Evolutionary conservation across 495 filamentous ascomycete genomes (phyloP).

Genomic region (Penicillium turbatum): DNA sequence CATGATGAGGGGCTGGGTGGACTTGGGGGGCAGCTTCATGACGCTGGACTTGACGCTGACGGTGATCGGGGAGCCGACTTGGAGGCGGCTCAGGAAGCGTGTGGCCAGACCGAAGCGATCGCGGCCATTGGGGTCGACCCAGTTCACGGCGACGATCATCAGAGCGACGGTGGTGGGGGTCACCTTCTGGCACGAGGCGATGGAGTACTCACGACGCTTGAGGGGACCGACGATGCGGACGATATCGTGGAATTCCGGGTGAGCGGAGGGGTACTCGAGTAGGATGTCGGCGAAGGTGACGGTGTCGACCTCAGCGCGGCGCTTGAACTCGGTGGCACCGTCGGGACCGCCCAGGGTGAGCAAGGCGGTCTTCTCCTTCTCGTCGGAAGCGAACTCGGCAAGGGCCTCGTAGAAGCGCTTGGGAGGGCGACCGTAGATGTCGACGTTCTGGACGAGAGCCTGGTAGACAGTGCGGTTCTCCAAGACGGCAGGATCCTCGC

Average conservation of each 20-base stretch:
- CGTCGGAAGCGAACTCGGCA: slow-evolving; percentile 78
- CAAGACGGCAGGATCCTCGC: slow-evolving; percentile 68
- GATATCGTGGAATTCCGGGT: slow-evolving; percentile 85
- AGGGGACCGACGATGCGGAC: slow-evolving; percentile 82
- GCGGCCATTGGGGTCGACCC: slow-evolving; percentile 83
- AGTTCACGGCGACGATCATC: slow-evolving; percentile 96
- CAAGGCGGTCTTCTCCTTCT: slow-evolving; percentile 75
- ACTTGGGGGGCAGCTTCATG: slow-evolving; percentile 87
- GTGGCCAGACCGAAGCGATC: slow-evolving; percentile 92
- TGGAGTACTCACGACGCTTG: slow-evolving; percentile 96
- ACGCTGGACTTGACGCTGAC: slow-evolving; percentile 95
- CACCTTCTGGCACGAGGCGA: slow-evolving; percentile 91
- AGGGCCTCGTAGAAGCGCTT: slow-evolving; percentile 96
- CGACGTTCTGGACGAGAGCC: slow-evolving; percentile 85
- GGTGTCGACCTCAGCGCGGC: slow-evolving; percentile 87
- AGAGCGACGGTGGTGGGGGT: slow-evolving; percentile 82
- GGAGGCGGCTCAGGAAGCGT: slow-evolving; percentile 72
- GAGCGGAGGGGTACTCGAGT: slow-evolving; percentile 81
- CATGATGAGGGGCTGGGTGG: slow-evolving; percentile 94
- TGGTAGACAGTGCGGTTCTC: slow-evolving; percentile 95
- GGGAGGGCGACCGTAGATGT: slow-evolving; percentile 93
- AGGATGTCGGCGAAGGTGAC: slow-evolving; percentile 89
- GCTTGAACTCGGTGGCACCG: slow-evolving; percentile 91
- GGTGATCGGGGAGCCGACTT: slow-evolving; percentile 70
- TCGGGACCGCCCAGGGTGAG: slow-evolving; percentile 73